Conservation (phyloP, 1,139 yeast genomes). For the Scheffersomyces cryptocercus region DNA sequence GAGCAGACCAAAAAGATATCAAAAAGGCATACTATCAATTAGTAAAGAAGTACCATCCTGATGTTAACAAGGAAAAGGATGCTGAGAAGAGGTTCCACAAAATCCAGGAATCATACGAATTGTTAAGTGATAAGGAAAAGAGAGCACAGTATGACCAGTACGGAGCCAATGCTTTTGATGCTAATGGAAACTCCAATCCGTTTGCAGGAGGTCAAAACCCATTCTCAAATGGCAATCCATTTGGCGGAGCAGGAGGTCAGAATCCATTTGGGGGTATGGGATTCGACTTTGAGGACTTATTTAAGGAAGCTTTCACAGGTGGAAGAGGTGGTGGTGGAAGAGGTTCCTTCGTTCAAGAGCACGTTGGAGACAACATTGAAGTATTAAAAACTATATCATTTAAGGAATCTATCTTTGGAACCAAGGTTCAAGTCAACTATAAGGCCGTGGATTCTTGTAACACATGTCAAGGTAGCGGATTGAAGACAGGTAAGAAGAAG, state of each 20-base stretch:
- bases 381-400: slow-evolving; percentile 71
- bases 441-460: slow-evolving; percentile 75
- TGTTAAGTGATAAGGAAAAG: slow-evolving; percentile 83
- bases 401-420: slow-evolving; percentile 87
- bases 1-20: slow-evolving; percentile 78
- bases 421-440: slow-evolving; percentile 65
- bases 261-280: slow-evolving; percentile 52
- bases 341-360: slow-evolving; percentile 62
- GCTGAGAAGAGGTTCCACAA: slow-evolving; percentile 91
- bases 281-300: slow-evolving; percentile 82
- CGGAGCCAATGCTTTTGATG: slow-evolving; percentile 85
- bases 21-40: slow-evolving; percentile 91
- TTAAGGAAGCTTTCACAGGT: slow-evolving; percentile 67
- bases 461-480: slow-evolving; percentile 82
- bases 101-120: slow-evolving; percentile 91
- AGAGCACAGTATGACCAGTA: slow-evolving; percentile 88
- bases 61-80: slow-evolving; percentile 85
- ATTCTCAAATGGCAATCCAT: slow-evolving; percentile 45
- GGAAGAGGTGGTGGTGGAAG: slow-evolving; percentile 35
- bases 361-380: slow-evolving; percentile 88
- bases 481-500: slow-evolving; percentile 75
- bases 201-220: slow-evolving; percentile 49
- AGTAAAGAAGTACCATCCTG: slow-evolving; percentile 95
- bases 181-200: slow-evolving; percentile 60
- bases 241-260: slow-evolving; percentile 32